Conservation (phyloP, 768 basidiomycete species). For the Psilocybe cyanescens region DNA sequence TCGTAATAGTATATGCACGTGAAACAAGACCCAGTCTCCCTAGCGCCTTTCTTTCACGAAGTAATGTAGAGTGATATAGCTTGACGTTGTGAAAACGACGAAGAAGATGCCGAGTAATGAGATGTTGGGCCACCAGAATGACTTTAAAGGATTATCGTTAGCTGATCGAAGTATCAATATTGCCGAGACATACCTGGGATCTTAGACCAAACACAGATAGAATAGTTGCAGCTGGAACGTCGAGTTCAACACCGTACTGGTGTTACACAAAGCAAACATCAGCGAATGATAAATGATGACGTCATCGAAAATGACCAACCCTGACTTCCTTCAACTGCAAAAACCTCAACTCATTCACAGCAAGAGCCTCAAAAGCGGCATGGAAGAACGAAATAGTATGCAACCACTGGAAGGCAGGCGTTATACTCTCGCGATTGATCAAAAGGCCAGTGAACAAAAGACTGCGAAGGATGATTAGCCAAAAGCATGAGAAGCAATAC, state of each 20-base stretch:
- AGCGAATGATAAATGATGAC: not conserved
- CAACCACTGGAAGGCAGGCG: conserved; percentile 76
- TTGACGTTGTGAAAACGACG: conserved; percentile 72
- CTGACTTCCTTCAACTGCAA: conserved; percentile 90
- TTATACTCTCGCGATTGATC: conserved; percentile 90
- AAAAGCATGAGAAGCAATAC: not conserved
- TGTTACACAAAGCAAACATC: conserved; percentile 1
- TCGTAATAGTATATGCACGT: not conserved
- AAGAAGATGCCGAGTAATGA: conserved; percentile 87
- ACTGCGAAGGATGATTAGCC: conserved; percentile 42
- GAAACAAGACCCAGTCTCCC: not conserved
- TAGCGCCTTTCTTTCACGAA: conserved; percentile 85
- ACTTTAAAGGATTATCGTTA: conserved; percentile 35
- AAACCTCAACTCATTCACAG: conserved; percentile 97
- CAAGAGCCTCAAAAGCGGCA: conserved; percentile 94
- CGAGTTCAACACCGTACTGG: conserved; percentile 95
- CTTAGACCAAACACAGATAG: conserved; percentile 92
- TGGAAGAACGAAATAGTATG: conserved; percentile 97
- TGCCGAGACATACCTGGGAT: conserved; percentile 66
- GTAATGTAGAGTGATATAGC: conserved; percentile 82
- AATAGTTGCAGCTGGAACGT: conserved; percentile 95
- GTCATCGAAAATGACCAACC: conserved; percentile 45
- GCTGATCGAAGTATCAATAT: not conserved
- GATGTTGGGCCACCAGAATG: conserved; percentile 99
- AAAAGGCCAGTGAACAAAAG: conserved; percentile 94